phyloP scores from a whole-genome alignment of 1,284 basidiomycete genomes.

The Leccinum pachyderme region DNA sequence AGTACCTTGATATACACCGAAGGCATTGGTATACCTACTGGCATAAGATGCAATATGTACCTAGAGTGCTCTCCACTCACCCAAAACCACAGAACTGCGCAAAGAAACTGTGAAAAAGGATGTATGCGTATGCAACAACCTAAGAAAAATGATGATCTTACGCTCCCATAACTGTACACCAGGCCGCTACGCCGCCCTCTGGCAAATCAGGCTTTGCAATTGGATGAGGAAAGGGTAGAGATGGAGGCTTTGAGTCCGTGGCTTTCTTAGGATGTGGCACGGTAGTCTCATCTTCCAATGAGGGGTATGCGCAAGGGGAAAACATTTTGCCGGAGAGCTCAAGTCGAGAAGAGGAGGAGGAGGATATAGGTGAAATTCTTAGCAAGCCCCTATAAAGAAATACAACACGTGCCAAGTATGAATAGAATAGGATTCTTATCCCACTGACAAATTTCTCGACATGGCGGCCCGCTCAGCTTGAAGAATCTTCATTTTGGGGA shows the following conservation, averaged over 20 bases:
- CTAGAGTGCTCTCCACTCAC: constrained; percentile 8
- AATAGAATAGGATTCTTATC: not conserved
- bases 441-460: not conserved
- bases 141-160: constrained; percentile 7
- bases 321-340: not conserved
- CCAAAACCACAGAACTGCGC: constrained; percentile 30
- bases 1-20: constrained; percentile 36
- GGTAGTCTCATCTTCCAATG: not conserved
- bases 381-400: not conserved
- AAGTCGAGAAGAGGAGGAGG: not conserved
- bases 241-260: not conserved
- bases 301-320: not conserved
- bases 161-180: constrained; percentile 31
- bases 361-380: not conserved
- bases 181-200: constrained; percentile 29
- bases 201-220: constrained; percentile 6
- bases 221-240: not conserved
- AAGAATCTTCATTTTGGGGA: not conserved
- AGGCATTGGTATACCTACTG: constrained; percentile 23
- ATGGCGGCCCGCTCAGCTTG: not conserved
- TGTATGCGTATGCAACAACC: not conserved
- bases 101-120: constrained; percentile 23
- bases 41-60: not conserved
- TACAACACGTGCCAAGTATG: not conserved
- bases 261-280: not conserved